Evolutionary conservation across 768 basidiomycete species (phyloP), one percentile per base, ranked within the genome.

Genomic region (Pulveroboletus ravenelii): DNA sequence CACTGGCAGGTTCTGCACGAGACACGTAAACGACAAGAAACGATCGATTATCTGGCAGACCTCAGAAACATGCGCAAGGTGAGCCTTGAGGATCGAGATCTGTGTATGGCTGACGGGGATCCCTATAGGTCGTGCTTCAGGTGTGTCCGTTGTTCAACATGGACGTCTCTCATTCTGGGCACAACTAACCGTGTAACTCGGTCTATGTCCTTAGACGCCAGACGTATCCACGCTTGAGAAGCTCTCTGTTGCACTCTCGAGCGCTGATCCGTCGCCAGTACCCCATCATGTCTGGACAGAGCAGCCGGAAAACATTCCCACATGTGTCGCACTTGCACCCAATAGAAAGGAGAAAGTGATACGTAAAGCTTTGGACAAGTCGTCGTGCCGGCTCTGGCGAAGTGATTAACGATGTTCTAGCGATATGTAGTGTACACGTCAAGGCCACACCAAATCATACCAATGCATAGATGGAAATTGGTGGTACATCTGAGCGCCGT

Each of bases 1-100:
- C 20, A 9, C 7, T 15, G 18, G 4, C 40, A 75, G 74, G 67
- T 75, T 29, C 54, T 76, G 7, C 70, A 75, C 50, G 70, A 71
- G 52, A 71, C 73, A 0, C 68, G 66, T 6, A 70, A 70, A 18
- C 64, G 58, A 15, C 51, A 61, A 2, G 72, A 75, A 39, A 76
- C 74, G 30, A 63, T 66, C 2, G 62, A 59, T 5, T 76, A 76
- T 50, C 55, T 76, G 5, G 55, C 59, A 2, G 70, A 75, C 48
- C 62, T 76, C 6, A 54, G 51, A 45, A 64, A 69, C 42, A 76
- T 76, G 74, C 66, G 69, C 41, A 76, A 76, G 64, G 74, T 73
- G 15, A 31, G 66, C 39, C 10, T 45, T 4, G 2, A 20, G 18
- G 5, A 27, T 18, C 18, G 13, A 44, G 3, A 14, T 37, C 5